Base-by-base conservation (phyloP, 371 early-diverging fungal species). In the Mucor ambiguus region DNA sequence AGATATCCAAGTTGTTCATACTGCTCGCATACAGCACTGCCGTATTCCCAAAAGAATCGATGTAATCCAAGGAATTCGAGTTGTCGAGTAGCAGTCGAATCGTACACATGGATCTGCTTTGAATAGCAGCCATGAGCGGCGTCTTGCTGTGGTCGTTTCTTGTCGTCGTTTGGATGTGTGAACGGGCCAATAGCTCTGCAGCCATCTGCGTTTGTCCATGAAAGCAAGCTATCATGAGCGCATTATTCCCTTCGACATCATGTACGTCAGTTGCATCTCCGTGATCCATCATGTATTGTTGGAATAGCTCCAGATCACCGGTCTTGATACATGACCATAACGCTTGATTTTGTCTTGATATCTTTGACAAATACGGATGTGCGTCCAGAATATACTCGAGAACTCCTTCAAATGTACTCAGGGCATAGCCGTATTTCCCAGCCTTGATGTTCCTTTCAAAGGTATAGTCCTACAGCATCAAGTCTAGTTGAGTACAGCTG, bases 351-450 rank as follows among this genome's bases (percentile, higher is more conserved):
- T 64, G 74, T 28, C 48, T 24, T 0, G 84, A 78, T 0, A 87
- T 33, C 2, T 63, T 61, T 2, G 75, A 64, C 22, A 87, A 64
- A n/a, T 73, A 69, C 2, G 71, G 61, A 28, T 60, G 63, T 32
- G 79, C 74, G 11, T 76, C 70, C 22, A 75, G 65, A 9, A 87
- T 77, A 54, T 85, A 87, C 4, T 81, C 78, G 8, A 85, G 56
- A 2, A 83, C 85, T 0, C 78, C 85, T 43, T 87, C 87, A 55
- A 87, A 61, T 6, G 87, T 85, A 29, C 83, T 85, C 14, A 87
- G 68, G 1, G 85, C 80, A 66, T 83, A 87, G 6, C 85, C 87
- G 46, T 80, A 79, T 57, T 74, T 71, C n/a, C 87, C 87, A 12
- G 64, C 59, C 1, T 69, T 60, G 1, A 82, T 55, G 44, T 83